Evolutionary conservation across 805 yeast species (phyloP).

Genomic region (Ogataea henricii): DNA sequence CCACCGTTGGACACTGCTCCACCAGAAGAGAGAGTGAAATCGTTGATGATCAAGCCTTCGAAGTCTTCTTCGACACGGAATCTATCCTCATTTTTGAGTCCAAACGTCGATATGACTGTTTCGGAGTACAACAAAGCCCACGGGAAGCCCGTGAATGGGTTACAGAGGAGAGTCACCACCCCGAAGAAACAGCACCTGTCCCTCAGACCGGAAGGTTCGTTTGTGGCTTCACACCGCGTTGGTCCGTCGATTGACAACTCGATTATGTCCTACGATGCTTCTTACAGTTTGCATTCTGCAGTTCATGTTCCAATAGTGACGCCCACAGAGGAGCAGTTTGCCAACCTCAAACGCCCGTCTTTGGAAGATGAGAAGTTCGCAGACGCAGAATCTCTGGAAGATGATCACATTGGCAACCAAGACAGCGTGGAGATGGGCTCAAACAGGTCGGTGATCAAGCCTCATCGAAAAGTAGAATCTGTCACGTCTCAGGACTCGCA

Average conservation of each 20-base stretch:
- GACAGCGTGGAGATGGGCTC: conserved; percentile 19
- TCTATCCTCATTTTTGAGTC: conserved; percentile 26
- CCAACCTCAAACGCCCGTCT: conserved; percentile 6
- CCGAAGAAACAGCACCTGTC: not conserved
- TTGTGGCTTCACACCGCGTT: conserved; percentile 21
- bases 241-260: conserved; percentile 31
- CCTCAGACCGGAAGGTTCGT: conserved; percentile 6
- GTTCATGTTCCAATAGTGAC: conserved; percentile 30
- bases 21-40: conserved; percentile 1
- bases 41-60: conserved; percentile 16
- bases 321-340: conserved; percentile 26
- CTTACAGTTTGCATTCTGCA: conserved; percentile 36
- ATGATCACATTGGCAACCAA: not conserved
- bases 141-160: not conserved
- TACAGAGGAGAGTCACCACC: not conserved
- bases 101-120: conserved; percentile 16
- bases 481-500: conserved; percentile 27
- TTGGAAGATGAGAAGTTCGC: conserved; percentile 28
- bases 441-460: conserved; percentile 21
- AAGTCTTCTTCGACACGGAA: conserved; percentile 33
- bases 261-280: conserved; percentile 27
- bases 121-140: conserved; percentile 22
- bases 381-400: conserved; percentile 30
- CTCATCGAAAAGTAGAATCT: conserved; percentile 33
- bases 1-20: conserved; percentile 4